Base-by-base conservation (phyloP, 306 rosid genomes). In the Vigna radiata region DNA sequence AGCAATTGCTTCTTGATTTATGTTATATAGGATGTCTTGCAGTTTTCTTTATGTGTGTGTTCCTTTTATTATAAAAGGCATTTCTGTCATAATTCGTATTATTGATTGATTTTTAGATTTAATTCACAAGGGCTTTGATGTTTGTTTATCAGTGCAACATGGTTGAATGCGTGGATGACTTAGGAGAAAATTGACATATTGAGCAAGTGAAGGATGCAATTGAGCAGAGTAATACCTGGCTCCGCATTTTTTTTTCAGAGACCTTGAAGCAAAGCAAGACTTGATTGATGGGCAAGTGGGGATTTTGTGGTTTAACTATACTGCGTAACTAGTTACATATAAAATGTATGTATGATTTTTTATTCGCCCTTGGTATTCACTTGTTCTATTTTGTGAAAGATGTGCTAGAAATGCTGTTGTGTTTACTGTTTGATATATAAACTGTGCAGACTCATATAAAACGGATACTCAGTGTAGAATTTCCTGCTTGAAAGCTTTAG, bases 181-280 rank as follows among this genome's bases (percentile, higher is more conserved):
- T 68, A 61, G 39, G 68, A 49, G 33, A 50, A 41, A 41, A 46
- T 53, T 70, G n/a, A 77, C 33, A 7, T 21, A 33, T 60, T 13
- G 77, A 68, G 72, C 67, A 48, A 50, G 68, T 69, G 48, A 54
- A 76, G 29, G 39, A 31, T 63, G 70, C 63, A 54, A 77, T n/a
- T 70, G 81, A 43, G 62, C n/a, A 41, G 77, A 67, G 63, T 29
- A 25, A 66, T 7, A 11, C 64, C 25, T 16, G 17, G 75, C 47
- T 27, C 31, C 19, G 10, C 27, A 8, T 59, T 18, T 21, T 36
- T 21, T 25, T 23, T 60, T 53, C 27, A 49, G 44, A 13, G 41
- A 47, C 12, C 62, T 54, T 43, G 33, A 54, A 33, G 55, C 47
- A 21, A 12, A 60, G 43, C 65, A n/a, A 75, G 19, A 18, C n/a